phyloP scores from a whole-genome alignment of 177 flowering plant species.

The Vitis hybrid region DNA sequence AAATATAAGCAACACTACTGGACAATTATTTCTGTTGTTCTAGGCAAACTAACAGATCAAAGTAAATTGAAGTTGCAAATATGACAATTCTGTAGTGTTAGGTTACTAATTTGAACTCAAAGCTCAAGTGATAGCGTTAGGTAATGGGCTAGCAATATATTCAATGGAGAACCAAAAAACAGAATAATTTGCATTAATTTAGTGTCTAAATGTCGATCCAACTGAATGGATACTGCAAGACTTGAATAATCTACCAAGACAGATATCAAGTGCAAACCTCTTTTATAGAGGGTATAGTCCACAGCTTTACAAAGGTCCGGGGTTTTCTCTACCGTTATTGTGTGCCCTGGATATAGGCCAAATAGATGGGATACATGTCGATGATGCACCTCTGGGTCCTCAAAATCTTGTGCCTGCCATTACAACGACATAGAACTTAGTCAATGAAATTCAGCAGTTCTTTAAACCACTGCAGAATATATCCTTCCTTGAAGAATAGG shows the following conservation, averaged over 20 bases:
- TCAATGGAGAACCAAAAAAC: too few relatives aligned
- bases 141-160: too few relatives aligned
- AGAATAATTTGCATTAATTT: background rate
- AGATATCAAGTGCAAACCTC: conserved; percentile 52
- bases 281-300: conserved; percentile 61
- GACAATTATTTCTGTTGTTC: background rate
- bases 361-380: conserved; percentile 90
- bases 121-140: too few relatives aligned
- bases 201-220: background rate
- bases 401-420: conserved; percentile 79
- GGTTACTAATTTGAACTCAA: too few relatives aligned
- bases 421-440: background rate
- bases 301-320: conserved; percentile 91
- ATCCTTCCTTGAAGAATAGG: background rate
- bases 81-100: too few relatives aligned
- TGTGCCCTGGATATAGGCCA: conserved; percentile 92
- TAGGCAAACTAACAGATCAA: background rate
- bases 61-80: background rate
- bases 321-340: conserved; percentile 64
- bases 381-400: conserved; percentile 83
- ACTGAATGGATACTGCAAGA: background rate
- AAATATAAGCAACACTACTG: background rate
- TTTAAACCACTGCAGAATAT: background rate
- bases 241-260: background rate
- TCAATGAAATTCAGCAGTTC: background rate